Evolutionary conservation across 352 stramenopile genomes (phyloP).

Genomic region (Aphanomyces cochlioides): DNA sequence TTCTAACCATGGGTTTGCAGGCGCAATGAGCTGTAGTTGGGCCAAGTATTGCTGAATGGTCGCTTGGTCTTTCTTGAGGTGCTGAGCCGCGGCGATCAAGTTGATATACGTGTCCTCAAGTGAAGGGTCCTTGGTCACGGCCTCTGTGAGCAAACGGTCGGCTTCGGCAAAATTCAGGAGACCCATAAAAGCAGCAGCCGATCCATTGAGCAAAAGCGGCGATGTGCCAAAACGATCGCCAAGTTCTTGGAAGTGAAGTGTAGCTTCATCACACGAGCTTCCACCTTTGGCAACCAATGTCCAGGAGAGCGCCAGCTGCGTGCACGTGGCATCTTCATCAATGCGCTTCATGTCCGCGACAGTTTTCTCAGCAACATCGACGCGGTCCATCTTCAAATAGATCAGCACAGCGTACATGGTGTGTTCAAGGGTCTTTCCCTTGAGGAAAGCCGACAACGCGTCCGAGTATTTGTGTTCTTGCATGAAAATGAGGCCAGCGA

Average conservation of each 20-base stretch:
- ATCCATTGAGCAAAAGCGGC: conserved; percentile 89
- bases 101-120: conserved; percentile 94
- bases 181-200: conserved; percentile 89
- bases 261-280: conserved; percentile 84
- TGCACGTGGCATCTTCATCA: conserved; percentile 96
- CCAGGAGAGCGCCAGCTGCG: conserved; percentile 91
- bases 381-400: conserved; percentile 92
- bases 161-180: conserved; percentile 88
- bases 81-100: conserved; percentile 85
- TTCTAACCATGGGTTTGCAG: conserved; percentile 62
- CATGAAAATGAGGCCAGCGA: conserved; percentile 92
- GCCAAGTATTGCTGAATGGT: conserved; percentile 60
- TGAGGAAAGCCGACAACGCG: conserved; percentile 89
- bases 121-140: conserved; percentile 72
- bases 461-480: conserved; percentile 90
- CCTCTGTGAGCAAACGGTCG: conserved; percentile 85
- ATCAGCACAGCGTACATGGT: conserved; percentile 80
- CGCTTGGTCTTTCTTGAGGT: conserved; percentile 80
- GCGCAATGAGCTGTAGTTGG: conserved; percentile 76
- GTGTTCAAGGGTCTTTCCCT: conserved; percentile 91
- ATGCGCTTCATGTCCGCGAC: conserved; percentile 87
- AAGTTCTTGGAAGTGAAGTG: conserved; percentile 91
- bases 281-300: conserved; percentile 77
- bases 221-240: conserved; percentile 93
- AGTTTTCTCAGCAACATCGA: conserved; percentile 89